Percentiles rank a stretch among this genome's conserved stretches.
Conservation (phyloP, 352 stramenopile species). For the Phytophthora crassamura region DNA sequence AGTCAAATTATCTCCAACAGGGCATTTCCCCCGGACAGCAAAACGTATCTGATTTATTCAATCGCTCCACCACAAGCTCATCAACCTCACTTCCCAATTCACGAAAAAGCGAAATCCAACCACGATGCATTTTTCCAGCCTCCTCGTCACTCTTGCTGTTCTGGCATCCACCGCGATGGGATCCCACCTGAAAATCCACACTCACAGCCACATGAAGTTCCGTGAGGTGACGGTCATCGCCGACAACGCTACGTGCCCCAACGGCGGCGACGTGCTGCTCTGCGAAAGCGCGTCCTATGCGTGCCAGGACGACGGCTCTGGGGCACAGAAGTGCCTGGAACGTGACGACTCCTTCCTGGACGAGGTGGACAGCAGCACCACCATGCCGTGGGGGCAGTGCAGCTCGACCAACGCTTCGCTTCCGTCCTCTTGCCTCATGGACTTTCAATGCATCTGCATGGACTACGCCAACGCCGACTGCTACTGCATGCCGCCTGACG, state of each 20-base stretch:
- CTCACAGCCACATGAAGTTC: slow-evolving; percentile 54
- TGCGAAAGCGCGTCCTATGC: slow-evolving; percentile 48
- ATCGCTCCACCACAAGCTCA: background rate
- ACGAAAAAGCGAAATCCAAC: slow-evolving; percentile 6
- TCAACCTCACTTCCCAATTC: slow-evolving; percentile 22
- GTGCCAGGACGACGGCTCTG: slow-evolving; percentile 50
- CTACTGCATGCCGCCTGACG: slow-evolving; percentile 58
- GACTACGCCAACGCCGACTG: slow-evolving; percentile 53
- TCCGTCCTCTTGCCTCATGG: slow-evolving; percentile 58
- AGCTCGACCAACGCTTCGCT: slow-evolving; percentile 36
- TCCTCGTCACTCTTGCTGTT: slow-evolving; percentile 26
- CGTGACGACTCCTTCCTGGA: slow-evolving; percentile 54
- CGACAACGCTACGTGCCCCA: slow-evolving; percentile 50
- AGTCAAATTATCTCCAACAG: background rate
- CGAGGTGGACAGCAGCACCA: slow-evolving; percentile 42
- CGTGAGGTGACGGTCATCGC: slow-evolving; percentile 51
- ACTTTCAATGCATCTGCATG: slow-evolving; percentile 53
- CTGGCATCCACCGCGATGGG: slow-evolving; percentile 15
- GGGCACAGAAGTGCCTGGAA: slow-evolving; percentile 42
- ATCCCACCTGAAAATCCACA: slow-evolving; percentile 31
- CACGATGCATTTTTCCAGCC: slow-evolving; percentile 27
- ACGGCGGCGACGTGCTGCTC: slow-evolving; percentile 49
- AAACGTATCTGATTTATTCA: slow-evolving; percentile 18
- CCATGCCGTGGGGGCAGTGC: slow-evolving; percentile 51
- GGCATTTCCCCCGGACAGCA: slow-evolving; percentile 5